These are phyloP conservation scores for Didymella sp. DNA, from an alignment of 2,329 filamentous ascomycete species.

Conservation along the genomic window DNA sequence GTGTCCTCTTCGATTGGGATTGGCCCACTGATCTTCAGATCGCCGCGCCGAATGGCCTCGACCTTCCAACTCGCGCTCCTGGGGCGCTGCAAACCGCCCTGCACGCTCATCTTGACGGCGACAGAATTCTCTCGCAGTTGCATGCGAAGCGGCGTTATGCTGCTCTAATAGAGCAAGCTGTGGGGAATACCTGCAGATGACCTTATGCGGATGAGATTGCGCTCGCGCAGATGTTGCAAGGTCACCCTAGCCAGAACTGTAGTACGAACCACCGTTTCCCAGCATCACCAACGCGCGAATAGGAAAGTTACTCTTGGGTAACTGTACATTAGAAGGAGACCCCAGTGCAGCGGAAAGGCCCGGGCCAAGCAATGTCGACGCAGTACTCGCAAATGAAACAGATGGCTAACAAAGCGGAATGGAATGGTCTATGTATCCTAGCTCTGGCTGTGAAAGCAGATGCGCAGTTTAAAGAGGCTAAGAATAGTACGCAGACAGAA, in stretches of 20 bases:
- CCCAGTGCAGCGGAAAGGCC: slow-evolving; percentile 1
- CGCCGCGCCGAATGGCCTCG: slow-evolving; percentile 48
- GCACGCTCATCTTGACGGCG: slow-evolving; percentile 41
- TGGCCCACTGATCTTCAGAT: slow-evolving; percentile 50
- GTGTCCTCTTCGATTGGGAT: slow-evolving; percentile 49
- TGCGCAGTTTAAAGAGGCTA: slow-evolving; percentile 11
- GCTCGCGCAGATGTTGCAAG: slow-evolving; percentile 34
- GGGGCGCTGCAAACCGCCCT: slow-evolving; percentile 37
- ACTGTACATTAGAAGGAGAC: slow-evolving; percentile 30
- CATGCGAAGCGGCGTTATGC: slow-evolving; percentile 37
- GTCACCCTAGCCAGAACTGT: slow-evolving; percentile 27
- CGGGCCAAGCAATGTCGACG: slow-evolving; percentile 3
- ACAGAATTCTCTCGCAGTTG: slow-evolving; percentile 42
- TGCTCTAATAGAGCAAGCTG: slow-evolving; percentile 21
- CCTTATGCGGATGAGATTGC: slow-evolving; percentile 34
- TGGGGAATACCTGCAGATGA: slow-evolving; percentile 19
- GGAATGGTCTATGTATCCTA: slow-evolving; percentile 13
- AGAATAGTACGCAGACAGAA: slow-evolving; percentile 24
- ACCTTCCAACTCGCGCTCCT: slow-evolving; percentile 47
- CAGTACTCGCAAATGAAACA: slow-evolving; percentile 9
- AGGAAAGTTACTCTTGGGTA: slow-evolving; percentile 11
- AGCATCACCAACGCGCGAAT: slow-evolving; percentile 24
- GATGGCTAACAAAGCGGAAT: slow-evolving; percentile 10
- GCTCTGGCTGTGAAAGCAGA: slow-evolving; percentile 7
- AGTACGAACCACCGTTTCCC: slow-evolving; percentile 22